A percentile compares a stretch with the other conserved stretches of the same genome.
Conservation (phyloP, 371 early-diverging fungal species). For the Mortierella polycephala region DNA sequence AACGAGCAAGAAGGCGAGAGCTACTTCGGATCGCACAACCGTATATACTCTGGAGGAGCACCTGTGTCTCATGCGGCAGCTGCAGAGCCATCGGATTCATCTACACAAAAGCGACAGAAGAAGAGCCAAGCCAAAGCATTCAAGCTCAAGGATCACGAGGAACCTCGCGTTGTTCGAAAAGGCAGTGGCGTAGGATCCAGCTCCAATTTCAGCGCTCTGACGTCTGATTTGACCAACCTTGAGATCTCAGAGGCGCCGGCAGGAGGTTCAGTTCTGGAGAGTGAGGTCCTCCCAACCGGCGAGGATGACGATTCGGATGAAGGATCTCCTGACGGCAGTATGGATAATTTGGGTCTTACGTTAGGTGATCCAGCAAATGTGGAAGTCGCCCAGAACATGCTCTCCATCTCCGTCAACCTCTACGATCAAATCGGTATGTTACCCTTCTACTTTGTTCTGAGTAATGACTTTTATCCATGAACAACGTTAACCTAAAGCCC, state of each 20-base stretch:
- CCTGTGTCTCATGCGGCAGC: conserved; percentile 44
- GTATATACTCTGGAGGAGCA: conserved; percentile 30
- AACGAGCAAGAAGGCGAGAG: conserved; percentile 32
- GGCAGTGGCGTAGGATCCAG: conserved; percentile 20
- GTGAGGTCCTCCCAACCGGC: conserved; percentile 9
- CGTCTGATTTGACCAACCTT: conserved; percentile 26
- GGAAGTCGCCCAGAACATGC: conserved; percentile 69
- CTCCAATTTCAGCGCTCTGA: conserved; percentile 6
- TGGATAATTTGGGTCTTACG: conserved; percentile 69
- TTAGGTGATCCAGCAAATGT: conserved; percentile 75
- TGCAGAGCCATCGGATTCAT: conserved; percentile 23
- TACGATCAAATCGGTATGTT: conserved; percentile 78
- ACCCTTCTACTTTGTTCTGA: not conserved
- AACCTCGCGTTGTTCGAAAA: conserved; percentile 33
- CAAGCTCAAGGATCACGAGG: conserved; percentile 66
- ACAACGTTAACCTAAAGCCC: no score
- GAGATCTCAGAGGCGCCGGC: conserved; percentile 32
- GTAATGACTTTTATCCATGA: no score
- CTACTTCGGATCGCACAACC: conserved; percentile 50
- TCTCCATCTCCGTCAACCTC: conserved; percentile 76
- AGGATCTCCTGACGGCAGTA: conserved; percentile 34
- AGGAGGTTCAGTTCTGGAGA: conserved; percentile 11
- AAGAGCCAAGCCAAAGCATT: conserved; percentile 45
- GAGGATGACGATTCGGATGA: conserved; percentile 46
- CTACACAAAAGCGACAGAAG: conserved; percentile 20